Evolutionary conservation across 225 moss, liverwort and hornwort genomes (phyloP).

Genomic region (Pseudoscleropodium purum): DNA sequence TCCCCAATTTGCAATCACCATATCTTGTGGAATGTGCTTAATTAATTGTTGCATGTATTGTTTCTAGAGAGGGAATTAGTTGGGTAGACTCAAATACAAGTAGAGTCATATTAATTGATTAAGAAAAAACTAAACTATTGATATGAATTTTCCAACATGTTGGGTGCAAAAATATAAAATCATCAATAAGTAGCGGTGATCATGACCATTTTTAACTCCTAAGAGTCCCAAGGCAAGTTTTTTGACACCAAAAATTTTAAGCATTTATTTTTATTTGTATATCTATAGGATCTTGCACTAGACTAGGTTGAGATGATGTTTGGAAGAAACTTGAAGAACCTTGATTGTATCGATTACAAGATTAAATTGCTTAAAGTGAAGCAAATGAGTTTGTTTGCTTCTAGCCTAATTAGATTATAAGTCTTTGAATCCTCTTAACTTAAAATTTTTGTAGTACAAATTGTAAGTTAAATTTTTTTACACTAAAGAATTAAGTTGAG

Average conservation of each 20-base stretch:
- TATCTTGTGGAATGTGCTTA: not conserved
- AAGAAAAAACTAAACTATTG: accelerated
- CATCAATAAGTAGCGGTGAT: not conserved
- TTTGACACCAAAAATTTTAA: not conserved
- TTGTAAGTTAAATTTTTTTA: not conserved
- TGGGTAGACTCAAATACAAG: not conserved
- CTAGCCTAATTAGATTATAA: not conserved
- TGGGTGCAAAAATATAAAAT: not conserved
- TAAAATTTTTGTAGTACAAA: not conserved
- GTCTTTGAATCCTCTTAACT: not conserved
- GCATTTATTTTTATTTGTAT: not conserved
- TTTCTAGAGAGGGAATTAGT: not conserved
- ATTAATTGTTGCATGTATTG: not conserved
- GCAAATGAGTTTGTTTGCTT: not conserved
- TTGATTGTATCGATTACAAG: not conserved
- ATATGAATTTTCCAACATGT: not conserved
- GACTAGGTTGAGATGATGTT: not conserved
- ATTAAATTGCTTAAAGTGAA: not conserved
- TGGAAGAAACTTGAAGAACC: not conserved
- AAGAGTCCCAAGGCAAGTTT: not conserved
- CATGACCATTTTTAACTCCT: not conserved
- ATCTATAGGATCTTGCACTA: not conserved
- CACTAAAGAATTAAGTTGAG: not conserved
- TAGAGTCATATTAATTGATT: not conserved
- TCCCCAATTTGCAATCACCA: accelerated